Conservation (phyloP, 2,329 filamentous ascomycete species). For the Fusarium temperatum region DNA sequence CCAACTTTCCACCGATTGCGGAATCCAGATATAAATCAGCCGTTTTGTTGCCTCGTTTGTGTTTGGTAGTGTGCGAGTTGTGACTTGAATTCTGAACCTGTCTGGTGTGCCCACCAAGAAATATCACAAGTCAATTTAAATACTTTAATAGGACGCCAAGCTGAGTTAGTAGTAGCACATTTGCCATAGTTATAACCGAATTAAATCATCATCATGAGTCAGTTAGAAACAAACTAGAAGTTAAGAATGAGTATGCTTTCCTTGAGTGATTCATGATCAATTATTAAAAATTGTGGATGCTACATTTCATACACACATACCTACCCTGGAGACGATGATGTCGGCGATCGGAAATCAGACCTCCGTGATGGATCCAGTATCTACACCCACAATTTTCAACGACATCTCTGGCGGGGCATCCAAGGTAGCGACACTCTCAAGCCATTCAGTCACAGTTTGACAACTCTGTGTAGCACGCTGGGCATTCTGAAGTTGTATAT, state of each 20-base stretch:
- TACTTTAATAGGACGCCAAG: not conserved
- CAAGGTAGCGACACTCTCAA: slow-evolving; percentile 29
- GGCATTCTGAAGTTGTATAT: not conserved
- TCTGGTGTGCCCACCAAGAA: too few species aligned
- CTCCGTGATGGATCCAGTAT: slow-evolving; percentile 10
- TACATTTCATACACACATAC: not conserved
- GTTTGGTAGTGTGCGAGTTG: not conserved
- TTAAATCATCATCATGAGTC: not conserved
- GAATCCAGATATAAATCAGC: not conserved
- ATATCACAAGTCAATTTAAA: not conserved
- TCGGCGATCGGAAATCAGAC: slow-evolving; percentile 36
- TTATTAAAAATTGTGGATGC: not conserved
- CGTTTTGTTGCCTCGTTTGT: too few species aligned
- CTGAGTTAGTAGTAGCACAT: not conserved
- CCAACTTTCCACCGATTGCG: not conserved
- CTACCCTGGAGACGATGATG: slow-evolving; percentile 12
- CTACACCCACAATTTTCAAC: slow-evolving; percentile 42
- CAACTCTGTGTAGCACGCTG: not conserved
- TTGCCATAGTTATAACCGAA: not conserved
- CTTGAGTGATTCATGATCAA: not conserved
- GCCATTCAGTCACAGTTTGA: slow-evolving; percentile 15
- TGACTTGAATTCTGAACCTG: not conserved
- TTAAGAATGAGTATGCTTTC: not conserved
- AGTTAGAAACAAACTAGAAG: not conserved
- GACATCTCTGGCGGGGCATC: slow-evolving; percentile 37